Evolutionary conservation across 2,329 filamentous ascomycete species (phyloP).

Genomic region (Emericellopsis atlantica): DNA sequence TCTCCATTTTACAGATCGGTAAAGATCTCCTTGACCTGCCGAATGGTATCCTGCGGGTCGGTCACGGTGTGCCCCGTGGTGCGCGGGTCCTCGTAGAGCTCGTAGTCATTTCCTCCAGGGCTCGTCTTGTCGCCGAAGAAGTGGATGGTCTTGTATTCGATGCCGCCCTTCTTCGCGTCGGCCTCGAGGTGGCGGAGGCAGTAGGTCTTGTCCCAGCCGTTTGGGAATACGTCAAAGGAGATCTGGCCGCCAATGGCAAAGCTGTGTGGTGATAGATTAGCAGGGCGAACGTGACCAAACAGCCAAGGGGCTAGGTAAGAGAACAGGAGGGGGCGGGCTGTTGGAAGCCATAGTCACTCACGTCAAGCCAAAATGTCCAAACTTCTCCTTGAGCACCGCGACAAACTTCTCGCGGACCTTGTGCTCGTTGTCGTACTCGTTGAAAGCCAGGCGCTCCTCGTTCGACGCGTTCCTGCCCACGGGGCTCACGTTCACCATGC

Average conservation of each 20-base stretch:
- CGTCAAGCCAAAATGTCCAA: slow-evolving; percentile 75
- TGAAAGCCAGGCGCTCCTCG: slow-evolving; percentile 70
- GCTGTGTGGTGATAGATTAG: slow-evolving; percentile 24
- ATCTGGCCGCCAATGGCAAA: slow-evolving; percentile 96
- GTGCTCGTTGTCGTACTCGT: slow-evolving; percentile 68
- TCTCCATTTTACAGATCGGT: slow-evolving; percentile 12
- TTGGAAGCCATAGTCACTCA: slow-evolving; percentile 29
- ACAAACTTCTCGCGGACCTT: slow-evolving; percentile 70
- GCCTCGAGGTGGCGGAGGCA: slow-evolving; percentile 78
- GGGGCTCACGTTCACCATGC: slow-evolving; percentile 80
- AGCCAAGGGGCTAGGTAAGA: not conserved
- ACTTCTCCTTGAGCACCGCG: slow-evolving; percentile 62
- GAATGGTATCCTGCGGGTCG: slow-evolving; percentile 71
- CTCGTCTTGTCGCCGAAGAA: slow-evolving; percentile 98
- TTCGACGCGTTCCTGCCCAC: slow-evolving; percentile 76
- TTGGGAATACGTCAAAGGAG: slow-evolving; percentile 95
- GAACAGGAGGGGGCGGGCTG: no score
- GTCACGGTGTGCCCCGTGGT: slow-evolving; percentile 78
- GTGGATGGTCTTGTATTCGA: slow-evolving; percentile 79
- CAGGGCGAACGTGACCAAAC: not conserved
- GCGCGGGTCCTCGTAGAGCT: slow-evolving; percentile 75
- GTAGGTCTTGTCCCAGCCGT: slow-evolving; percentile 98
- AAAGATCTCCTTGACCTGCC: slow-evolving; percentile 71
- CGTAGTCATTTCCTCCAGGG: slow-evolving; percentile 86
- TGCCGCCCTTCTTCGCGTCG: slow-evolving; percentile 59